These are phyloP conservation scores for Huntiella abstrusa DNA, from an alignment of 2,329 filamentous ascomycete species.

Conservation along the genomic window DNA sequence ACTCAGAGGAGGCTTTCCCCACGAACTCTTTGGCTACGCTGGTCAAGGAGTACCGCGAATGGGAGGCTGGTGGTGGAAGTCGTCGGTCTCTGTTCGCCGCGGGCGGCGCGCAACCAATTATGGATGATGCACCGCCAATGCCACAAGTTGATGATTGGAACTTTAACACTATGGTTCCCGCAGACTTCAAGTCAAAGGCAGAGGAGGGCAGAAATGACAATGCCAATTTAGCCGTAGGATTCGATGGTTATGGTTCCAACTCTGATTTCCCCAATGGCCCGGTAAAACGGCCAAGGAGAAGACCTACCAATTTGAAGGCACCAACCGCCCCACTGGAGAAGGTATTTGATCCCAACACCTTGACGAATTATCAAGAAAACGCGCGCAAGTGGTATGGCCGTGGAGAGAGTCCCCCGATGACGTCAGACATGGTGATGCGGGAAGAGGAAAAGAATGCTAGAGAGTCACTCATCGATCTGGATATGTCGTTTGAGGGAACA, in stretches of 20 bases:
- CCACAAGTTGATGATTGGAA: conserved; percentile 36
- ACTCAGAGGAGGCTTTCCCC: conserved; percentile 38
- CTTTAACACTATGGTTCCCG: conserved; percentile 25
- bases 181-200: not conserved
- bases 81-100: conserved; percentile 37
- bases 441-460: conserved; percentile 21
- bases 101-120: conserved; percentile 29
- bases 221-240: conserved; percentile 5
- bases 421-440: conserved; percentile 26
- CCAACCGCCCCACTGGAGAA: conserved; percentile 26
- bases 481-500: conserved; percentile 20
- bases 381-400: conserved; percentile 24
- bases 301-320: conserved; percentile 24
- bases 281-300: conserved; percentile 17
- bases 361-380: conserved; percentile 28
- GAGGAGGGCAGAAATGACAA: not conserved
- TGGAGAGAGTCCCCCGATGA: conserved; percentile 15
- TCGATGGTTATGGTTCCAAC: conserved; percentile 7
- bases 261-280: conserved; percentile 8
- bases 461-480: conserved; percentile 29
- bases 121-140: conserved; percentile 17
- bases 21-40: conserved; percentile 39
- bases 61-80: conserved; percentile 49
- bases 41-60: conserved; percentile 46
- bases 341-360: conserved; percentile 28